Evolutionary conservation across 2,329 filamentous ascomycete genomes (phyloP), one percentile per base, ranked within the genome.

Genomic region (Fusarium azukiicola): DNA sequence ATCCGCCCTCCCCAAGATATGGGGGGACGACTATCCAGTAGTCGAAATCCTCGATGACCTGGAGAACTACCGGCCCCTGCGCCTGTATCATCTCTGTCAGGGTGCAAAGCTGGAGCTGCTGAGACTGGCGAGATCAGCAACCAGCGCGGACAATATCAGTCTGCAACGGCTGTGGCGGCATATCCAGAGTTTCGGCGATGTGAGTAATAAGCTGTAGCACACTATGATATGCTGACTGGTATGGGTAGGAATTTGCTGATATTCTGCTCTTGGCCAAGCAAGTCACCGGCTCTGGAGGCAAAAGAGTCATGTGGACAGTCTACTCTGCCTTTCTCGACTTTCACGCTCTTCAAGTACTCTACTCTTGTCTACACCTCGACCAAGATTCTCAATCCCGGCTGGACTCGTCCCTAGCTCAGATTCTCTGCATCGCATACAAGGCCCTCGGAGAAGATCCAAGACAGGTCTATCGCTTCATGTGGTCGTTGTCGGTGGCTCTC

Each of bases 301-400:
- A 82, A n/a, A 76, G 80, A 1, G 72, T 81, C 16, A 82, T 82
- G 64, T 81, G 80, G 80, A 81, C 80, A 0, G 80, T 81, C 11
- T 81, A 81, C 21, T 71, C 76, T 2, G 76, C 80, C 5, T 64
- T 77, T 1, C 49, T 82, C 0, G 80, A 81, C n/a, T 82, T 76
- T 21, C 73, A 82, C 23, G 80, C 80, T 5, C 27, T 81, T 0
- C 71, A 78, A 2, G 68, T 81, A 1, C 38, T 81, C 0, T 81
- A 69, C 21, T 76, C 72, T 0, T 73, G 68, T n/a, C 32, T 74
- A 2, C 73, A 74, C 8, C 47, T 44, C 2, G 49, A 69, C 7
- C 46, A 68, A 1, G 63, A 78, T 16, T 72, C 71, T 0, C 36
- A 36, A 0, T 63, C 71, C 14, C 52, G 58, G 2, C 23, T 71